Conservation (phyloP, 2,329 filamentous ascomycete genomes). For the Alternaria sp. region DNA sequence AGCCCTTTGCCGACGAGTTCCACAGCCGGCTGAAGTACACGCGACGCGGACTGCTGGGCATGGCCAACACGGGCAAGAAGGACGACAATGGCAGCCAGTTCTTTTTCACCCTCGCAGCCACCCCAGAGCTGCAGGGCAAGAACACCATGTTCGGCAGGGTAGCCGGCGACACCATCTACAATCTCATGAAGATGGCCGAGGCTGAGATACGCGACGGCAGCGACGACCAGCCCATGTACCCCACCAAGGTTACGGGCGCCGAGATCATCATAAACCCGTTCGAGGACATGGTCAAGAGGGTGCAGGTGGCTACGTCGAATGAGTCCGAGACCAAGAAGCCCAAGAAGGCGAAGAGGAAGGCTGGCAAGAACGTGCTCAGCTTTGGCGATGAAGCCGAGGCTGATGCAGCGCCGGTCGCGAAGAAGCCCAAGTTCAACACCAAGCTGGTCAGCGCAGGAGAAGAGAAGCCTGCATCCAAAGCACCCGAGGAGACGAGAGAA, state of each 20-base stretch:
- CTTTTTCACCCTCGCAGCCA: slow-evolving; percentile 86
- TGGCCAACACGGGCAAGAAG: slow-evolving; percentile 83
- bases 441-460: slow-evolving; percentile 65
- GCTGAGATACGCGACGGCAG: slow-evolving; percentile 77
- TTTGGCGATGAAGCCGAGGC: slow-evolving; percentile 72
- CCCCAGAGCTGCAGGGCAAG: slow-evolving; percentile 83
- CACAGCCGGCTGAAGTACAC: slow-evolving; percentile 94
- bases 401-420: slow-evolving; percentile 65
- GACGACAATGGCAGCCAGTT: slow-evolving; percentile 95
- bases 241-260: slow-evolving; percentile 75
- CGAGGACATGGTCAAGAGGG: slow-evolving; percentile 76
- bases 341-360: slow-evolving; percentile 70
- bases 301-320: slow-evolving; percentile 61
- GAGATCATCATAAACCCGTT: slow-evolving; percentile 85
- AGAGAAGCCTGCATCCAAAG: slow-evolving; percentile 46
- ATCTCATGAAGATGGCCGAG: slow-evolving; percentile 91
- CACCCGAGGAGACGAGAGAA: slow-evolving; percentile 38
- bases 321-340: slow-evolving; percentile 52
- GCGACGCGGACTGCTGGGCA: slow-evolving; percentile 85
- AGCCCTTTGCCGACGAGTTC: slow-evolving; percentile 85
- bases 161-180: slow-evolving; percentile 94
- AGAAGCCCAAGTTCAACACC: slow-evolving; percentile 81
- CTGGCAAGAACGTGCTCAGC: slow-evolving; percentile 77
- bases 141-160: slow-evolving; percentile 95
- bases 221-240: slow-evolving; percentile 83